Evolutionary conservation across 2,329 filamentous ascomycete genomes (phyloP).

Genomic region (Botrytis byssoidea): DNA sequence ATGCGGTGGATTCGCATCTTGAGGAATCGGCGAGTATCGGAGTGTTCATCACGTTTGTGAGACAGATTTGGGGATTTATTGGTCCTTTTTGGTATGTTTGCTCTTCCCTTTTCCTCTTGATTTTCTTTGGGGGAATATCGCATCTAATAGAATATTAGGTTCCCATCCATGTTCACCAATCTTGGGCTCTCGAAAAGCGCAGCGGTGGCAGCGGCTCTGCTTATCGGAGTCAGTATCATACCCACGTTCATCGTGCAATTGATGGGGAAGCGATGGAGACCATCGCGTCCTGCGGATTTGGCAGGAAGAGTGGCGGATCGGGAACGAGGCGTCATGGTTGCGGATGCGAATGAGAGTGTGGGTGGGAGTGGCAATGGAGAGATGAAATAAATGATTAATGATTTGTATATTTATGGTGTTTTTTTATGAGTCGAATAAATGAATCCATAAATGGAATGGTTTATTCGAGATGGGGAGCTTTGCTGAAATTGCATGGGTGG

Average conservation of each 20-base stretch:
- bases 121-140: background rate
- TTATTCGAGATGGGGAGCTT: background rate
- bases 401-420: background rate
- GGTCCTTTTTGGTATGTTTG: constrained; percentile 22
- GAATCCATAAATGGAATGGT: background rate
- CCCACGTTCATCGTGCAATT: constrained; percentile 39
- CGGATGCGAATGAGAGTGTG: background rate
- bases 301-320: background rate
- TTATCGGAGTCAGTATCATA: constrained; percentile 39
- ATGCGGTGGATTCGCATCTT: constrained; percentile 57
- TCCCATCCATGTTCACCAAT: constrained; percentile 43
- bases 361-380: background rate
- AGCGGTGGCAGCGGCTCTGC: constrained; percentile 41
- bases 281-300: background rate
- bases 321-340: background rate
- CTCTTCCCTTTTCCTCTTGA: no score
- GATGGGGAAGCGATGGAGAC: constrained; percentile 24
- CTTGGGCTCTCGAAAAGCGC: constrained; percentile 40
- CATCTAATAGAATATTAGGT: constrained; percentile 28
- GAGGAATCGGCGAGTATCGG: constrained; percentile 54
- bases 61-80: constrained; percentile 52
- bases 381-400: constrained; percentile 7
- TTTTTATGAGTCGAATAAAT: background rate
- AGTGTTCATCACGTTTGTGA: constrained; percentile 57
- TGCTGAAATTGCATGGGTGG: background rate